Conservation (phyloP, 2,329 filamentous ascomycete species). For the Sporothrix brunneoviolacea region DNA sequence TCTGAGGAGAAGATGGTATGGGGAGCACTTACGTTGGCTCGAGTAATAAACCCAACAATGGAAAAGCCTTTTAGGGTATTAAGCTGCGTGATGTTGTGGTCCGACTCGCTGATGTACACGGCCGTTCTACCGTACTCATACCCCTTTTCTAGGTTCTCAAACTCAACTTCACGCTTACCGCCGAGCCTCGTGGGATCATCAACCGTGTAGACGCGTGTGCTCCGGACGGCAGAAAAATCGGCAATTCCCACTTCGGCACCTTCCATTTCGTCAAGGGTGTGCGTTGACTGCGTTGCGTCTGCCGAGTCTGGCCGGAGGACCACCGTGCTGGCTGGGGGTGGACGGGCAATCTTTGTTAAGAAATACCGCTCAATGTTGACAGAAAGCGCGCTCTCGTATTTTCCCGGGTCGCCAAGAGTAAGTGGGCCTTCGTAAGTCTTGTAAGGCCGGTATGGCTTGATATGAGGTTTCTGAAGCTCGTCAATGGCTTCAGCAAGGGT, state of each 20-base stretch:
- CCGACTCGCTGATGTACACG: slow-evolving; percentile 80
- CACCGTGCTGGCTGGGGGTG: slow-evolving; percentile 72
- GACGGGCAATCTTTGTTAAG: slow-evolving; percentile 68
- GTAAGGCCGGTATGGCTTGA: slow-evolving; percentile 70
- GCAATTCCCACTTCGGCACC: slow-evolving; percentile 37
- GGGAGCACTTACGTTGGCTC: slow-evolving; percentile 49
- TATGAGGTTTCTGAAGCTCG: slow-evolving; percentile 67
- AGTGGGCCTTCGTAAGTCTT: slow-evolving; percentile 74
- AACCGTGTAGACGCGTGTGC: slow-evolving; percentile 72
- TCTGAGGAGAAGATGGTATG: neutral
- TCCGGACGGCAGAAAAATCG: slow-evolving; percentile 64
- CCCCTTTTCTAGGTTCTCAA: slow-evolving; percentile 81
- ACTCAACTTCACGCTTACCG: slow-evolving; percentile 73
- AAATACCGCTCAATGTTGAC: slow-evolving; percentile 91
- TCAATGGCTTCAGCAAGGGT: slow-evolving; percentile 80
- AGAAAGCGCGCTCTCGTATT: slow-evolving; percentile 65
- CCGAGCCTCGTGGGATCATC: slow-evolving; percentile 67
- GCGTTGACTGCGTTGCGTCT: slow-evolving; percentile 41
- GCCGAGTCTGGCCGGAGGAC: slow-evolving; percentile 48
- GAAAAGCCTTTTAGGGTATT: slow-evolving; percentile 70
- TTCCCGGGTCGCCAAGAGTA: slow-evolving; percentile 69
- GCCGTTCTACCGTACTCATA: slow-evolving; percentile 91
- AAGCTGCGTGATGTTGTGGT: slow-evolving; percentile 82
- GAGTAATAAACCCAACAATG: slow-evolving; percentile 79
- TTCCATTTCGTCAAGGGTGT: slow-evolving; percentile 44